These are phyloP conservation scores for Drechslerella stenobrocha DNA, from an alignment of 2,329 filamentous ascomycete genomes.

Conservation along the genomic window DNA sequence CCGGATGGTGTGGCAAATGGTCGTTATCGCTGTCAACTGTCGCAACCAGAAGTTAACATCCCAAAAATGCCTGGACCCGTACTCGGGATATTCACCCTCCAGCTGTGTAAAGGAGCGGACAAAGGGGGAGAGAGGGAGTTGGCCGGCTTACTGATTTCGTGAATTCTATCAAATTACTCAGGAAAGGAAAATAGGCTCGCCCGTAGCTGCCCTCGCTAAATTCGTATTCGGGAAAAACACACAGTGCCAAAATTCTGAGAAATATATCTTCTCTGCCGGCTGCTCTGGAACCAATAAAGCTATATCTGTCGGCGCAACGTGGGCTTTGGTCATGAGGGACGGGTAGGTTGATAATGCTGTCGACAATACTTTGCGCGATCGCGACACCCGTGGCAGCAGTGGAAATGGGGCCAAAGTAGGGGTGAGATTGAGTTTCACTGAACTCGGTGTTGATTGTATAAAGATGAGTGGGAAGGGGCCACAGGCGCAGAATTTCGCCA, in stretches of 20 bases:
- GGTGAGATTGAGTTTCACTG: too few species aligned
- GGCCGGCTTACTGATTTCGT: constrained; percentile 12
- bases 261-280: not conserved
- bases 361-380: constrained; percentile 3
- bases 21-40: not conserved
- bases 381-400: constrained; percentile 1
- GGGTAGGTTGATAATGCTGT: not conserved
- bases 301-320: too few species aligned
- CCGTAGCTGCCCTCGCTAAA: constrained; percentile 20
- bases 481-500: not conserved
- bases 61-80: too few species aligned
- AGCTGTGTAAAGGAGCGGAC: too few species aligned
- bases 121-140: too few species aligned
- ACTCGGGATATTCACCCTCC: too few species aligned
- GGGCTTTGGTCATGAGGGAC: not conserved
- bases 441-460: too few species aligned
- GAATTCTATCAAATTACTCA: constrained; percentile 5
- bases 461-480: not conserved
- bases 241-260: constrained; percentile 1
- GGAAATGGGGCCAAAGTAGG: not conserved
- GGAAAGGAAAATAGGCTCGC: constrained; percentile 9
- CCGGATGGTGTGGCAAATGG: not conserved
- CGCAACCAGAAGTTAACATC: too few species aligned
- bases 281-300: too few species aligned
- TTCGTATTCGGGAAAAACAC: constrained; percentile 19